Evolutionary conservation across 768 basidiomycete species (phyloP), one percentile per base, ranked within the genome.

Genomic region (Mycena floridula): DNA sequence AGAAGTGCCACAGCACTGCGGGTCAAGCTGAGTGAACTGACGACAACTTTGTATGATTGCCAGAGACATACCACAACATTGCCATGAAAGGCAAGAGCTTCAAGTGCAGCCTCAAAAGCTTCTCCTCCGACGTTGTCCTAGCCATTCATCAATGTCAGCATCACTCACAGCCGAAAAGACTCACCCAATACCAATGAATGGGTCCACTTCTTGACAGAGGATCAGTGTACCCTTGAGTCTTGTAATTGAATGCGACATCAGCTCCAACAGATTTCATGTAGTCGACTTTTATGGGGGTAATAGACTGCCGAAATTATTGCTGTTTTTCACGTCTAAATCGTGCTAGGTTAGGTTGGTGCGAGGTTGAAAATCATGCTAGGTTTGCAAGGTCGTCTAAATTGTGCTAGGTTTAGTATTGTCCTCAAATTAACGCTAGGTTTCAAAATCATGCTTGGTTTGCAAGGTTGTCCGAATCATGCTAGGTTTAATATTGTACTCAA

Each of bases 241-340:
- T 76, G 59, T 76, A 79, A 59, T 79, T 76, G 59, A 77, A 76
- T 0, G 62, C 68, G 13, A 68, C 62, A 47, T 79, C 75, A 1
- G 68, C 68, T 2, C 74, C 76, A 6, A 76, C 46, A 8, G 62
- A 62, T 27, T 55, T 58, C 46, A 76, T 35, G 47, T 62, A 75
- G 8, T 56, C 58, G 16, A 79, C 70, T 60, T 82, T n/a, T n/a
- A n/a, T n/a, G n/a, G n/a, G n/a, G n/a, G n/a, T n/a, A n/a, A n/a
- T n/a, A n/a, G n/a, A n/a, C n/a, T n/a, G n/a, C n/a, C n/a, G n/a
- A n/a, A n/a, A n/a, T n/a, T n/a, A n/a, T n/a, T n/a, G n/a, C n/a
- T n/a, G n/a, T n/a, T n/a, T n/a, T n/a, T n/a, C n/a, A n/a, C n/a
- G n/a, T n/a, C n/a, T n/a, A n/a, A n/a, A n/a, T n/a, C n/a, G n/a